These are phyloP conservation scores for Cadophora malorum DNA, from an alignment of 2,329 filamentous ascomycete genomes.

Conservation along the genomic window DNA sequence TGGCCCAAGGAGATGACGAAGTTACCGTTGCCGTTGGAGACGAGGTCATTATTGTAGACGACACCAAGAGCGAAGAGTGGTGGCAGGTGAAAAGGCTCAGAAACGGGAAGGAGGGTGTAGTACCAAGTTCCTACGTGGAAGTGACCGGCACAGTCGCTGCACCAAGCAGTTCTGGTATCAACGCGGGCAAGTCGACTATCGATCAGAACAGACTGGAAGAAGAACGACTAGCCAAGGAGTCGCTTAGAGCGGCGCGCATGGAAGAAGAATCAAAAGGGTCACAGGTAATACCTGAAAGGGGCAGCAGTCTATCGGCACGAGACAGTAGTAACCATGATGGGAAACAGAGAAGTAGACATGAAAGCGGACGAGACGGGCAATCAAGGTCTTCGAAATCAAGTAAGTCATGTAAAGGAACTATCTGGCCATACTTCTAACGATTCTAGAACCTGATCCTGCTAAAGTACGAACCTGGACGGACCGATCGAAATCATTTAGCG, in stretches of 20 bases:
- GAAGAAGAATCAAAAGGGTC: conserved; percentile 64
- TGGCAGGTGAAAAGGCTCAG: conserved; percentile 93
- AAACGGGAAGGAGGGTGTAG: conserved; percentile 93
- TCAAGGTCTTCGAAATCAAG: conserved; percentile 70
- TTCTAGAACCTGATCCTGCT: conserved; percentile 76
- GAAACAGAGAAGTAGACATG: conserved; percentile 75
- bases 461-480: conserved; percentile 96
- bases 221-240: conserved; percentile 81
- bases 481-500: conserved; percentile 92
- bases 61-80: conserved; percentile 95
- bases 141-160: conserved; percentile 70
- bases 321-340: conserved; percentile 70
- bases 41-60: conserved; percentile 89
- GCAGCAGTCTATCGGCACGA: conserved; percentile 76
- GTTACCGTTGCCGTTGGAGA: conserved; percentile 90
- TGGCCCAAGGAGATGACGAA: conserved; percentile 95
- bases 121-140: conserved; percentile 96
- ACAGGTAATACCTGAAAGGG: conserved; percentile 83
- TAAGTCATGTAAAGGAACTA: conserved; percentile 53
- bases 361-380: conserved; percentile 67
- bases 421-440: conserved; percentile 29
- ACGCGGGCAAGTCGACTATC: conserved; percentile 69
- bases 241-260: conserved; percentile 65
- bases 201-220: conserved; percentile 83
- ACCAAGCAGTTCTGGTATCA: conserved; percentile 59